Percentiles rank a stretch among this genome's conserved stretches.
These are phyloP conservation scores for Dendrobium officinale DNA, from an alignment of 106 monocot species.

Conservation along the genomic window DNA sequence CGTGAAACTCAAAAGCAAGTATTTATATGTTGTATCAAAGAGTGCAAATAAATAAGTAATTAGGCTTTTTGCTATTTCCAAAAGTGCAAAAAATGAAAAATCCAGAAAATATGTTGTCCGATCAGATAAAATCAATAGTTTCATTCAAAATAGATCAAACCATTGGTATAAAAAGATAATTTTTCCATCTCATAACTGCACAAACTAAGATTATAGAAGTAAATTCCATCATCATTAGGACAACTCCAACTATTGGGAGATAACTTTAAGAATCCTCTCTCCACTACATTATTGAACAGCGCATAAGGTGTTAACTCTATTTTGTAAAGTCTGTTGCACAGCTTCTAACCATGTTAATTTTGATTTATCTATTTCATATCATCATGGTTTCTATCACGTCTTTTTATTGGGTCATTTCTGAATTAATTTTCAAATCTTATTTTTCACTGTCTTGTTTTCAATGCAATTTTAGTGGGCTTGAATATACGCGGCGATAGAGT, in stretches of 20 bases:
- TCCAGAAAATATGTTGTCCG: neutral
- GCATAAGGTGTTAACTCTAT: neutral
- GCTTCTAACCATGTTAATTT: neutral
- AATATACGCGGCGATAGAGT: too few relatives aligned
- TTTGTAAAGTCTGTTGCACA: neutral
- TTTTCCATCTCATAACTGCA: too few relatives aligned
- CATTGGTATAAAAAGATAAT: neutral
- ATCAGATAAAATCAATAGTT: neutral
- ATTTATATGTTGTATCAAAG: neutral
- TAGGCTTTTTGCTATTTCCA: neutral
- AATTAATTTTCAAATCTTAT: neutral
- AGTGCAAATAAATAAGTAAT: neutral
- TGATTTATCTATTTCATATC: neutral
- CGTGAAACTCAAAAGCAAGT: slow-evolving; percentile 20
- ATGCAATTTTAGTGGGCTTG: neutral
- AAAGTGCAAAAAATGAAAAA: neutral
- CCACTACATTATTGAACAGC: neutral
- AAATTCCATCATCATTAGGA: neutral
- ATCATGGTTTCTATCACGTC: neutral
- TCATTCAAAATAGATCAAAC: neutral
- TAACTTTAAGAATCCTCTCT: neutral
- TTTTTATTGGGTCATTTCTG: neutral
- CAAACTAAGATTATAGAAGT: too few relatives aligned
- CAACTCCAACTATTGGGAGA: neutral
- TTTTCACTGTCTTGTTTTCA: neutral